Percentiles rank a stretch among this genome's conserved stretches.
phyloP scores from a whole-genome alignment of 106 monocot genomes.

The Hemerocallis citrina region DNA sequence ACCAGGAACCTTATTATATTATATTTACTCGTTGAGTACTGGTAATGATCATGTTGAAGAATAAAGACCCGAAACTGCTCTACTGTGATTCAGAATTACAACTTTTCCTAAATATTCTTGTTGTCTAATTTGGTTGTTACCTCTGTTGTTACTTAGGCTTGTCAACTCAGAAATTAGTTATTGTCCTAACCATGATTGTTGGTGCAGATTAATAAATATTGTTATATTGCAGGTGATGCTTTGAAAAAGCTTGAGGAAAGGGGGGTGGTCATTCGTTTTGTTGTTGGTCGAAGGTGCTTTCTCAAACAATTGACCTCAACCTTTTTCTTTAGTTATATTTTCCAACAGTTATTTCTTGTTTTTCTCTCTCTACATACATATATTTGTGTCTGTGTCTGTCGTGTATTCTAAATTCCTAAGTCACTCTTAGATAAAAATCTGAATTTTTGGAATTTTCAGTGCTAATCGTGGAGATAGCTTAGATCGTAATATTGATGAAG shows the following conservation, averaged over 20 bases:
- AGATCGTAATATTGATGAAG: slow-evolving; percentile 85
- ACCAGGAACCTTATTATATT: background rate
- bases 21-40: background rate
- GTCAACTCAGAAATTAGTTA: background rate
- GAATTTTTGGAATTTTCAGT: slow-evolving; percentile 34
- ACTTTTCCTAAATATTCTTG: background rate
- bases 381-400: background rate
- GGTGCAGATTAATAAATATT: background rate
- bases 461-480: slow-evolving; percentile 98
- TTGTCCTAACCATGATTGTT: background rate
- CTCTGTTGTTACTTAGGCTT: background rate
- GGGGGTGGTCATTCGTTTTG: slow-evolving; percentile 91
- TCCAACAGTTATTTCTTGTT: background rate
- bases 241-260: slow-evolving; percentile 81
- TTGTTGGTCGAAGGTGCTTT: slow-evolving; percentile 98
- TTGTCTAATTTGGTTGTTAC: background rate
- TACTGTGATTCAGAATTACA: no score
- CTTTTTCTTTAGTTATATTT: slow-evolving; percentile 5
- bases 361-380: background rate
- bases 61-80: no score
- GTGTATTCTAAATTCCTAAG: background rate
- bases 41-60: background rate
- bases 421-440: background rate
- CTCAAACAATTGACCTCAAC: slow-evolving; percentile 4
- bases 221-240: slow-evolving; percentile 61